phyloP scores from a whole-genome alignment of 1,139 yeast genomes.

The Candida sp. region DNA sequence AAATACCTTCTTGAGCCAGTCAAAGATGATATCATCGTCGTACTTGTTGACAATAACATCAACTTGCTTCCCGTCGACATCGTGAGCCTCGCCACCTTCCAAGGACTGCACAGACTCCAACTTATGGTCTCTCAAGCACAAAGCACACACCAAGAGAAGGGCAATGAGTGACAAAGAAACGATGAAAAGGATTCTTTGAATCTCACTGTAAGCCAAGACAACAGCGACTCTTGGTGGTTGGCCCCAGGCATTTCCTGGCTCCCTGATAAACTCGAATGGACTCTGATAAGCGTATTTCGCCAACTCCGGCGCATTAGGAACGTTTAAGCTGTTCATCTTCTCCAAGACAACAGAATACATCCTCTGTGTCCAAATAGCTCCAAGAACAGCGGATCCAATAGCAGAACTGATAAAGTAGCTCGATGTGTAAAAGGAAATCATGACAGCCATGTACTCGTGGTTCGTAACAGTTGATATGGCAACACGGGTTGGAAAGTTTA shows the following conservation, averaged over 20 bases:
- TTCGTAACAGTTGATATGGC: conserved; percentile 65
- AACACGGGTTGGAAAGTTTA: conserved; percentile 69
- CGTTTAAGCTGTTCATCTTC: conserved; percentile 17
- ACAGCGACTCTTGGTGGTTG: conserved; percentile 60
- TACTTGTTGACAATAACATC: conserved; percentile 45
- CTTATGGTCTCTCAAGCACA: conserved; percentile 59
- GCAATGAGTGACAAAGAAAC: conserved; percentile 59
- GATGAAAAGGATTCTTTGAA: conserved; percentile 61
- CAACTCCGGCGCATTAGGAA: conserved; percentile 19
- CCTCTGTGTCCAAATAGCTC: conserved; percentile 66
- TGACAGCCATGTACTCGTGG: conserved; percentile 69
- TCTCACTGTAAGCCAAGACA: conserved; percentile 60
- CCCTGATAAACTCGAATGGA: conserved; percentile 52
- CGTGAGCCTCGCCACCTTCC: conserved; percentile 22
- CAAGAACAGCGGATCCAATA: conserved; percentile 56
- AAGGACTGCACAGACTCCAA: conserved; percentile 44
- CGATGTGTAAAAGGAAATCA: conserved; percentile 59
- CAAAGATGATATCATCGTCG: conserved; percentile 33
- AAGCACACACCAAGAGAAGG: conserved; percentile 50
- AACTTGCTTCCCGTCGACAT: conserved; percentile 24
- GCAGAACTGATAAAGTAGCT: conserved; percentile 64
- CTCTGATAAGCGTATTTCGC: conserved; percentile 55
- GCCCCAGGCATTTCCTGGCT: conserved; percentile 54
- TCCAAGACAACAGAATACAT: conserved; percentile 17
- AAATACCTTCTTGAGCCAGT: neutral